Conservation (phyloP, 495 filamentous ascomycete species). For the Terfezia claveryi region DNA sequence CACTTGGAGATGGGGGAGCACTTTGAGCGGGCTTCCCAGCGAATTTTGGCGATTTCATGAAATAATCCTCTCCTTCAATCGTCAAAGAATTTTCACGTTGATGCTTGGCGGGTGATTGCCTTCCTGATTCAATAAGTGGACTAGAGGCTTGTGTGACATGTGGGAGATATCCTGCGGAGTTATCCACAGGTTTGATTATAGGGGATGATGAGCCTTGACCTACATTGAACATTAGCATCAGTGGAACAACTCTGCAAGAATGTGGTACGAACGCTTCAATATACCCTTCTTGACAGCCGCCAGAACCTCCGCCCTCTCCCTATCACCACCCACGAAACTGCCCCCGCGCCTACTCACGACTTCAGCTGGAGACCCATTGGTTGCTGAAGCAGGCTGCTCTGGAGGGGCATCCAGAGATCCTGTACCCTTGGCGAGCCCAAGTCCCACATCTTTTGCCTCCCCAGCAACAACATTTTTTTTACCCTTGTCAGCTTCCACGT, state of each 20-base stretch:
- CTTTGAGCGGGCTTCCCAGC: slow-evolving; percentile 32
- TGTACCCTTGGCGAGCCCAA: slow-evolving; percentile 55
- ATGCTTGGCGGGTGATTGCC: slow-evolving; percentile 2
- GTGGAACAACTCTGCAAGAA: neutral
- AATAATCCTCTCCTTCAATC: slow-evolving; percentile 73
- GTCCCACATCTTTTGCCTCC: slow-evolving; percentile 41
- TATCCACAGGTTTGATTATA: slow-evolving; percentile 35
- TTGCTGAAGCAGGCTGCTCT: slow-evolving; percentile 31
- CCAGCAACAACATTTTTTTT: slow-evolving; percentile 60
- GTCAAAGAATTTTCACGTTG: slow-evolving; percentile 15
- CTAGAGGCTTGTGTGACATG: neutral
- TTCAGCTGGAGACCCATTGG: slow-evolving; percentile 26
- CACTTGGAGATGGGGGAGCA: slow-evolving; percentile 51
- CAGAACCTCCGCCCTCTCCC: slow-evolving; percentile 73
- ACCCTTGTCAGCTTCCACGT: slow-evolving; percentile 77
- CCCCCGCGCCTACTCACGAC: slow-evolving; percentile 31
- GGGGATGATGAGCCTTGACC: slow-evolving; percentile 48
- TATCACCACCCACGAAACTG: slow-evolving; percentile 79
- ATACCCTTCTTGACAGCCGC: slow-evolving; percentile 85
- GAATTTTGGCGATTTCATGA: slow-evolving; percentile 49
- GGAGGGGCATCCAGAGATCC: slow-evolving; percentile 22
- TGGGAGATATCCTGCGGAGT: neutral
- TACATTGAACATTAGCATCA: slow-evolving; percentile 21
- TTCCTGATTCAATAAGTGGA: neutral
- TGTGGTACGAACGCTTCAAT: slow-evolving; percentile 54